These are phyloP conservation scores for Logfia minima DNA, from an alignment of 129 eudicot genomes.

Conservation along the genomic window DNA sequence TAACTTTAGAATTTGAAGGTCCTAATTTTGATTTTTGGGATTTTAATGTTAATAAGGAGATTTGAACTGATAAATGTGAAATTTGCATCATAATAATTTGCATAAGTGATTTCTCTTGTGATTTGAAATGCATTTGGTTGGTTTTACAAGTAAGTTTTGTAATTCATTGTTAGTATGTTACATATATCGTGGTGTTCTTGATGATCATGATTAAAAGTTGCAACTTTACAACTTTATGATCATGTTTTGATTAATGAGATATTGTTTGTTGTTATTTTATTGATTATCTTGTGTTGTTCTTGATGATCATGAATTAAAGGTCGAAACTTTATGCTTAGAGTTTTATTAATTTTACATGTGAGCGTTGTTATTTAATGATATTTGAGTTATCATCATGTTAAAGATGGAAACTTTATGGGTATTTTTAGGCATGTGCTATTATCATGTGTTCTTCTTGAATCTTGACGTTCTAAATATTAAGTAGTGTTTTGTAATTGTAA, in stretches of 20 bases:
- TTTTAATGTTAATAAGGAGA: no score
- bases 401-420: conserved; percentile 20
- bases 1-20: no score
- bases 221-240: background rate
- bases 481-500: background rate
- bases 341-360: background rate
- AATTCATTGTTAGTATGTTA: background rate
- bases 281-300: conserved; percentile 3
- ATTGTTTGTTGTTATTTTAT: background rate
- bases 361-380: background rate
- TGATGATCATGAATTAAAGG: conserved; percentile 7
- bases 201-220: conserved; percentile 5
- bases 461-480: background rate
- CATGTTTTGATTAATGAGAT: no score
- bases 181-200: background rate
- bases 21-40: no score
- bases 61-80: background rate
- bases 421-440: background rate
- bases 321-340: background rate
- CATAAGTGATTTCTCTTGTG: no score
- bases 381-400: conserved; percentile 9
- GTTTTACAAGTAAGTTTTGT: background rate
- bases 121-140: background rate
- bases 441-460: background rate
- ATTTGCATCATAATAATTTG: no score